phyloP scores from a whole-genome alignment of 192 early-diverging fungal genomes.

The Kickxella alabastrina region DNA sequence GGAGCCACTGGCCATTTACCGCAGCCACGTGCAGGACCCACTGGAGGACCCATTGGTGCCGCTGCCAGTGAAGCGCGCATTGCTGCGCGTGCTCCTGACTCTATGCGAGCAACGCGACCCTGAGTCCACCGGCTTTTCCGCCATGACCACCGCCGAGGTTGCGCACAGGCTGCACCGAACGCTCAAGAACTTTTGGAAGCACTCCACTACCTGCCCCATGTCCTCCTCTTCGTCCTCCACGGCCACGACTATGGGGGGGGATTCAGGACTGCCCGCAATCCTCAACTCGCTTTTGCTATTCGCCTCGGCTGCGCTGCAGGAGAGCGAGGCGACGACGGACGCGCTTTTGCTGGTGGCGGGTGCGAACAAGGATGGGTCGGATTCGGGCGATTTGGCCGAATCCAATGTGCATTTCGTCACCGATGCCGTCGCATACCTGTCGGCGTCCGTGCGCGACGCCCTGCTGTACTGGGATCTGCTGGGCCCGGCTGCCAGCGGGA shows the following conservation, averaged over 20 bases:
- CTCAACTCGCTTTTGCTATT: constrained; percentile 42
- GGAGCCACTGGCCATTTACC: constrained; percentile 39
- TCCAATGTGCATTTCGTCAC: constrained; percentile 51
- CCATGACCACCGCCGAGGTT: constrained; percentile 48
- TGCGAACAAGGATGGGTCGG: no score
- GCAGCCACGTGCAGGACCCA: constrained; percentile 29
- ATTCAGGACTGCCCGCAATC: constrained; percentile 18
- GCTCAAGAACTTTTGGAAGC: constrained; percentile 27
- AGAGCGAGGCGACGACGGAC: constrained; percentile 43
- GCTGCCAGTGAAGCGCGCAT: constrained; percentile 32
- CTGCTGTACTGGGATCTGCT: constrained; percentile 10
- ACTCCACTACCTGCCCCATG: no score
- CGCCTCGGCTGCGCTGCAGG: constrained; percentile 33
- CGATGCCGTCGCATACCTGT: constrained; percentile 31
- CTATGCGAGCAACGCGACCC: constrained; percentile 39
- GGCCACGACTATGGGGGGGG: constrained; percentile 2
- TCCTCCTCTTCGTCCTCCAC: constrained; percentile 7
- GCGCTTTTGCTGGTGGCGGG: constrained; percentile 41
- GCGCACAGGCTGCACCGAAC: constrained; percentile 32
- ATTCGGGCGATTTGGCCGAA: no score
- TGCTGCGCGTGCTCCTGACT: constrained; percentile 33
- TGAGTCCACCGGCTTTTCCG: constrained; percentile 29
- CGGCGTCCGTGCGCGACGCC: constrained; percentile 18
- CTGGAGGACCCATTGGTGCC: constrained; percentile 13
- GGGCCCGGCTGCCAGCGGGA: background rate